These are phyloP conservation scores for Turnera subulata DNA, from an alignment of 345 rosid genomes.

Conservation along the genomic window DNA sequence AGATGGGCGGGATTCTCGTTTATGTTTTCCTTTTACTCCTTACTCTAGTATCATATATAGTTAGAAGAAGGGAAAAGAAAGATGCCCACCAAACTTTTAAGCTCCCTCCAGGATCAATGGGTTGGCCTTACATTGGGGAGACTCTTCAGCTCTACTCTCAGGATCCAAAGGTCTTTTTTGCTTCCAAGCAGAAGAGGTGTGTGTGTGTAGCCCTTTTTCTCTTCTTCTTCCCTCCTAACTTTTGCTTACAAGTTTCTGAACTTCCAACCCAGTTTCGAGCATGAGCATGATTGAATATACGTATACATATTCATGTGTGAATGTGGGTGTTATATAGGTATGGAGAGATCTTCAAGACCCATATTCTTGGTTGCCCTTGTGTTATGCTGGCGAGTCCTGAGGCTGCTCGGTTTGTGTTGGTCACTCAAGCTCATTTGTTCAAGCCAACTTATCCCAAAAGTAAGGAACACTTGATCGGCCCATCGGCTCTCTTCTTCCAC, in stretches of 20 bases:
- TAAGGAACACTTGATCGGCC: conserved; percentile 82
- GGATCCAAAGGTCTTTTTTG: conserved; percentile 59
- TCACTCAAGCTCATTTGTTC: conserved; percentile 68
- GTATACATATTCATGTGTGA: background rate
- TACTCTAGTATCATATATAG: conserved; percentile 3
- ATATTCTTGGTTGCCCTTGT: conserved; percentile 85
- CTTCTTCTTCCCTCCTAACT: background rate
- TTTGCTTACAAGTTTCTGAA: background rate
- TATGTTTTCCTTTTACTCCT: conserved; percentile 22
- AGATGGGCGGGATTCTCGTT: conserved; percentile 27
- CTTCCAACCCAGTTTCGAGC: background rate
- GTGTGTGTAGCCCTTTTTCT: too few species aligned
- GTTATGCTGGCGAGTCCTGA: conserved; percentile 91
- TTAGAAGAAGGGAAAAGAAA: conserved; percentile 21
- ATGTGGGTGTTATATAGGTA: conserved; percentile 35
- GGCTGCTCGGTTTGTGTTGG: conserved; percentile 72
- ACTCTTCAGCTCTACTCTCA: conserved; percentile 66
- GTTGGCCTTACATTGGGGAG: conserved; percentile 69
- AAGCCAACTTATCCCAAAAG: conserved; percentile 90
- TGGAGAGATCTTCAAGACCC: conserved; percentile 91
- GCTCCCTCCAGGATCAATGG: conserved; percentile 78
- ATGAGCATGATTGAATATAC: too few species aligned
- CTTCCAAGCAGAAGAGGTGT: conserved; percentile 61
- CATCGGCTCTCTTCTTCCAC: conserved; percentile 79
- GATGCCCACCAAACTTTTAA: conserved; percentile 15